Evolutionary conservation across 1,284 basidiomycete species (phyloP).

Genomic region (Meira miltonrushii): DNA sequence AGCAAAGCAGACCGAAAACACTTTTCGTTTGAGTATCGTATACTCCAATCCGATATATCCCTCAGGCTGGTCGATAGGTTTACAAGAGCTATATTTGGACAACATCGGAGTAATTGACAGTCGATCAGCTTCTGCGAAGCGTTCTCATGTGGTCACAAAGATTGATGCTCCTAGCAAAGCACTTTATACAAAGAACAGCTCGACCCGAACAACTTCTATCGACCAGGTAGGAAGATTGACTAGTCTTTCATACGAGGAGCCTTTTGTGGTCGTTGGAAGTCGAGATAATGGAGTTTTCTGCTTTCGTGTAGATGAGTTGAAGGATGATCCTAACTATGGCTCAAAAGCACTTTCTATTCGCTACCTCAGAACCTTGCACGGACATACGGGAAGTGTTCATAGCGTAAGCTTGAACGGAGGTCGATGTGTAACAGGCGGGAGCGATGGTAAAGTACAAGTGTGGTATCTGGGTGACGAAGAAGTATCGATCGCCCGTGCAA

Average conservation of each 20-base stretch:
- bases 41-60: conserved; percentile 8
- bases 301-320: not conserved
- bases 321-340: not conserved
- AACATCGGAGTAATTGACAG: not conserved
- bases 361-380: not conserved
- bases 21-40: conserved; percentile 2
- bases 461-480: conserved; percentile 6
- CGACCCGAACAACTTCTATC: not conserved
- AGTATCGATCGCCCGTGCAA: not conserved
- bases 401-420: conserved; percentile 10
- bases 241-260: conserved; percentile 3
- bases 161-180: conserved; percentile 5
- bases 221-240: conserved; percentile 7
- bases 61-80: not conserved
- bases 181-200: not conserved
- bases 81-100: conserved; percentile 1
- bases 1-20: not conserved
- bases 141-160: not conserved
- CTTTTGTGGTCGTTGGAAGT: conserved; percentile 7
- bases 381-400: conserved; percentile 9
- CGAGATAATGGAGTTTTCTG: conserved; percentile 1
- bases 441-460: conserved; percentile 6
- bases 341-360: not conserved
- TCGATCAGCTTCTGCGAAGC: conserved; percentile 3
- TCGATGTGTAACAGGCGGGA: conserved; percentile 5